Conservation (phyloP, 2,329 filamentous ascomycete species). For the Monilinia fructigena region DNA sequence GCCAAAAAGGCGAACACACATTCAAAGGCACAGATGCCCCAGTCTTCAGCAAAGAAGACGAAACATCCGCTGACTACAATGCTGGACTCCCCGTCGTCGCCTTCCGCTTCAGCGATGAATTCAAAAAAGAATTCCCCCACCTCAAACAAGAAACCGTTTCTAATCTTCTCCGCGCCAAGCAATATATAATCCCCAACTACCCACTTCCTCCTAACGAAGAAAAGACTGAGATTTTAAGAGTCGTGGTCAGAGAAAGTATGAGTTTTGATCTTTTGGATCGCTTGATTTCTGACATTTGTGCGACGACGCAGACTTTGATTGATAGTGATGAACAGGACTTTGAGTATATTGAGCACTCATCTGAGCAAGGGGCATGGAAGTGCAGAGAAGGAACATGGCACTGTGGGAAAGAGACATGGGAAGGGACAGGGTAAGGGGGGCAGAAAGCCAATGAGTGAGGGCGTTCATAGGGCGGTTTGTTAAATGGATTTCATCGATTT, state of each 20-base stretch:
- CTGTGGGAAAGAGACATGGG: slow-evolving; percentile 17
- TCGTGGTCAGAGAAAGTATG: slow-evolving; percentile 66
- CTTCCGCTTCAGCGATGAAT: slow-evolving; percentile 61
- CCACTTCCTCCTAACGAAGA: slow-evolving; percentile 62
- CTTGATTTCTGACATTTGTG: slow-evolving; percentile 59
- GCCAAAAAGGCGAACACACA: slow-evolving; percentile 49
- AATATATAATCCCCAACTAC: slow-evolving; percentile 73
- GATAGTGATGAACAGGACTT: slow-evolving; percentile 44
- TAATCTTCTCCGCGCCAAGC: slow-evolving; percentile 61
- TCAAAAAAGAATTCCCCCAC: slow-evolving; percentile 59
- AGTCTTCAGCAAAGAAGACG: slow-evolving; percentile 44
- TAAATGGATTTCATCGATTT: slow-evolving; percentile 31
- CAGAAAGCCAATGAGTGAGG: slow-evolving; percentile 46
- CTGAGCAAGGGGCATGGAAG: slow-evolving; percentile 44
- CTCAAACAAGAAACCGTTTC: slow-evolving; percentile 64
- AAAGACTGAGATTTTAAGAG: slow-evolving; percentile 63
- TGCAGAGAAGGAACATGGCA: slow-evolving; percentile 42
- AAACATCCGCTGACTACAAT: slow-evolving; percentile 60
- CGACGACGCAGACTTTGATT: slow-evolving; percentile 61
- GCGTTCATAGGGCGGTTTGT: slow-evolving; percentile 50
- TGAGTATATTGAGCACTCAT: slow-evolving; percentile 43
- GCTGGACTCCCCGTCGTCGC: slow-evolving; percentile 67
- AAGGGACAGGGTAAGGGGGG: slow-evolving; percentile 40
- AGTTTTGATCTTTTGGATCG: slow-evolving; percentile 65
- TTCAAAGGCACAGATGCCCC: slow-evolving; percentile 38